Evolutionary conservation across 495 filamentous ascomycete genomes (phyloP).

Genomic region (Lineolata rhizophorae): DNA sequence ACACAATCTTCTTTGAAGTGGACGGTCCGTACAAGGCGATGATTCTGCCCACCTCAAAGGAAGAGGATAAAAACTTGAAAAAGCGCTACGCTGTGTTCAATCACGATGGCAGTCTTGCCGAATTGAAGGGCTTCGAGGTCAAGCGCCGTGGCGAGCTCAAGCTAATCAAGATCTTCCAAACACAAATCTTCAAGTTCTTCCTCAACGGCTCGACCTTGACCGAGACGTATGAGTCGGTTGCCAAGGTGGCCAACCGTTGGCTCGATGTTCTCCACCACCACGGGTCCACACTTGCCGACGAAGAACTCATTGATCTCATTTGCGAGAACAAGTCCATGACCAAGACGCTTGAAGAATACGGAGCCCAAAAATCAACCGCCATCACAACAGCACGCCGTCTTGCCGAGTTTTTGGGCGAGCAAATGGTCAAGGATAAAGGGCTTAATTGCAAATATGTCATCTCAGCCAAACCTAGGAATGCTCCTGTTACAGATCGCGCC

Average conservation of each 20-base stretch:
- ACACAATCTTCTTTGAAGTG: conserved; percentile 98
- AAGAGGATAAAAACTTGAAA: conserved; percentile 98
- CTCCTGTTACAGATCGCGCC: conserved; percentile 85
- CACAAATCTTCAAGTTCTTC: conserved; percentile 98
- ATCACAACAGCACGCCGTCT: conserved; percentile 95
- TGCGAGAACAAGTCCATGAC: conserved; percentile 96
- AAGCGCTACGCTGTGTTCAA: conserved; percentile 99
- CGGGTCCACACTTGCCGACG: conserved; percentile 73
- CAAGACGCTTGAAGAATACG: conserved; percentile 92
- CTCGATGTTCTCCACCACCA: conserved; percentile 78
- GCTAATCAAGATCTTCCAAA: conserved; percentile 98
- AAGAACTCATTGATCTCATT: conserved; percentile 96
- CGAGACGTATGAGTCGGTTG: conserved; percentile 81
- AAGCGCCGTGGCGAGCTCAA: conserved; percentile 97
- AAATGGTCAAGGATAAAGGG: conserved; percentile 98
- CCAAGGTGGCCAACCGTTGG: conserved; percentile 91
- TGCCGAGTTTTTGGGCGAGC: conserved; percentile 88
- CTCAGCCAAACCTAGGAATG: conserved; percentile 61
- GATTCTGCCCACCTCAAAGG: conserved; percentile 91
- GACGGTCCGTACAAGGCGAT: conserved; percentile 95
- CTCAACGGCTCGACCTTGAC: conserved; percentile 65
- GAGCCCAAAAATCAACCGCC: conserved; percentile 83
- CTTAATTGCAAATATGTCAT: conserved; percentile 99
- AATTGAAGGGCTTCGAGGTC: conserved; percentile 94
- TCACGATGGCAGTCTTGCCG: conserved; percentile 86